Evolutionary conservation across 352 stramenopile species (phyloP), one percentile per base, ranked within the genome.

Genomic region (Pythium monospermum): DNA sequence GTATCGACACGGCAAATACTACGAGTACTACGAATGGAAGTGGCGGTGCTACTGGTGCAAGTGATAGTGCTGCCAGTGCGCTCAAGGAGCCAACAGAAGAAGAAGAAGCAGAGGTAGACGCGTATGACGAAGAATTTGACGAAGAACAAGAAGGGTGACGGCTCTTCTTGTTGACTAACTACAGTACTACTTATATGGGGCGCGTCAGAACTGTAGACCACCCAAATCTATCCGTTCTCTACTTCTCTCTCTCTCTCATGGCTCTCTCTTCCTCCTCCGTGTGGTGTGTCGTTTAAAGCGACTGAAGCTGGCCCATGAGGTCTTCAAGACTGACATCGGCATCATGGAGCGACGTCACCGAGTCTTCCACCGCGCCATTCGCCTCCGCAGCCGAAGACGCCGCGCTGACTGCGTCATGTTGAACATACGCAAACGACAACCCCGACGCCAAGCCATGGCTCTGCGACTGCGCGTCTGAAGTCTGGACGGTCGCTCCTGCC

Each of bases 261-360:
- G 7, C 2, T 6, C 35, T 41, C 15, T 6, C 43, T 27, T 19
- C 25, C 12, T 57, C n/a, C 30, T 51, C 15, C 28, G 8, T 33
- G 47, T 18, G 18, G 4, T 53, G 22, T 10, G 22, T 15, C 25
- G 8, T n/a, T 56, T 80, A 85, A 48, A 91, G 41, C 25, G 77
- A 81, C 55, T 89, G 78, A 46, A 91, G 66, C 61, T 91, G 81
- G 12, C 68, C 71, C 81, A 91, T 91, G 26, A 91, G 70, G 8
- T 89, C 81, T 28, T 91, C 77, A 25, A 90, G 63, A 37, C 79
- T 87, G 51, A 84, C 72, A 23, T 64, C 53, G 41, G n/a, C 69
- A 36, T 50, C 49, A 26, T n/a, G n/a, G n/a, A 52, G 72, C 50
- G 47, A 33, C 10, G 39, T 36, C 0, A 59, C 52, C n/a, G 66